These are phyloP conservation scores for Phaffia australis DNA, from an alignment of 768 basidiomycete genomes.

Conservation along the genomic window DNA sequence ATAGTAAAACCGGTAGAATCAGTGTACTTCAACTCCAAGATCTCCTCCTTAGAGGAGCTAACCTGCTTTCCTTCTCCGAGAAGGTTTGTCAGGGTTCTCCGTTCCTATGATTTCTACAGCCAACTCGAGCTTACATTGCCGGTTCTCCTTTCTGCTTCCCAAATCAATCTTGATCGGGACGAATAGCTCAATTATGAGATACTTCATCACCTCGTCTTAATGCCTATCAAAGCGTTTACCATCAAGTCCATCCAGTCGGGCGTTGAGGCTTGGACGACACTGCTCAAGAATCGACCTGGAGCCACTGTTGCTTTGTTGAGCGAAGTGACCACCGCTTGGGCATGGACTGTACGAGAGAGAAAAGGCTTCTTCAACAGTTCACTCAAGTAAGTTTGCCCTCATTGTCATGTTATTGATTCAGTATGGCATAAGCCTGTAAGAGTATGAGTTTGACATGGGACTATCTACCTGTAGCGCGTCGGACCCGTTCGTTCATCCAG, in stretches of 20 bases:
- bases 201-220: conserved; percentile 68
- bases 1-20: conserved; percentile 58
- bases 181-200: conserved; percentile 70
- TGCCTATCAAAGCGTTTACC: conserved; percentile 83
- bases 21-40: conserved; percentile 74
- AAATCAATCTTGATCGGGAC: no score
- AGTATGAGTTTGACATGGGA: background rate
- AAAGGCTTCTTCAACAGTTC: conserved; percentile 72
- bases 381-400: conserved; percentile 61
- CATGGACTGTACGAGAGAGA: conserved; percentile 60
- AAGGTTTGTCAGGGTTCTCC: conserved; percentile 52
- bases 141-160: background rate
- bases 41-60: conserved; percentile 74
- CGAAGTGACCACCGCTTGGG: conserved; percentile 81
- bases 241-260: conserved; percentile 75
- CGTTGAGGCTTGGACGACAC: conserved; percentile 93
- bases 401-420: background rate
- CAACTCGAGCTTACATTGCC: background rate
- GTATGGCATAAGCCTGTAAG: background rate
- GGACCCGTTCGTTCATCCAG: conserved; percentile 76
- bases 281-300: conserved; percentile 71
- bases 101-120: conserved; percentile 46
- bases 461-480: conserved; percentile 49
- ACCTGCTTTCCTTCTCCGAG: conserved; percentile 57
- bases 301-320: conserved; percentile 73